Percentiles rank a stretch among this genome's conserved stretches.
phyloP scores from a whole-genome alignment of 2,329 filamentous ascomycete species.

The Paradendryphiella salina region DNA sequence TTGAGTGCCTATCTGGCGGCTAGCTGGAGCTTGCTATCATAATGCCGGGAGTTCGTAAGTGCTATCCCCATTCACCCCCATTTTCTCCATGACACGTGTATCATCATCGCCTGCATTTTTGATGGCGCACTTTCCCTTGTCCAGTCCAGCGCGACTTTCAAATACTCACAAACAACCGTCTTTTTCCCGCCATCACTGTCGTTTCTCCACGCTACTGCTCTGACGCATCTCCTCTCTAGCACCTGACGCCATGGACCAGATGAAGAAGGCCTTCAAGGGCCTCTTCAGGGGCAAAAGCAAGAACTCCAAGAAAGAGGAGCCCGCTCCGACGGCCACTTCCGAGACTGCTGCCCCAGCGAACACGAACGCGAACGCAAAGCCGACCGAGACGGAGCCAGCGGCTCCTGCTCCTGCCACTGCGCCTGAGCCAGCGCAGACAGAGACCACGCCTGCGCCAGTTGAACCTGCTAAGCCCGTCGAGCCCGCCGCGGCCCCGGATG shows the following conservation, averaged over 20 bases:
- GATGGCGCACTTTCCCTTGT: not conserved
- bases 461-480: conserved; percentile 19
- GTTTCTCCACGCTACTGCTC: not conserved
- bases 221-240: conserved; percentile 29
- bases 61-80: conserved; percentile 13
- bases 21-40: conserved; percentile 12
- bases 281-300: conserved; percentile 42
- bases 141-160: not conserved
- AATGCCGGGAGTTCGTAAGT: conserved; percentile 50
- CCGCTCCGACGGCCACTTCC: conserved; percentile 32
- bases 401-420: conserved; percentile 36
- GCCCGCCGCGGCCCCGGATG: conserved; percentile 16
- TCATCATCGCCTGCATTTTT: not conserved
- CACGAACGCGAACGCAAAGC: conserved; percentile 29
- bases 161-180: not conserved
- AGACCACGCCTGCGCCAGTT: conserved; percentile 11
- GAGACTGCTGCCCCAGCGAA: conserved; percentile 26
- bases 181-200: not conserved
- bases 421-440: conserved; percentile 18
- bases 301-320: conserved; percentile 39
- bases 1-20: not conserved
- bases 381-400: conserved; percentile 43
- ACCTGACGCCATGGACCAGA: conserved; percentile 41
- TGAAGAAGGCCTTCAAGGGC: conserved; percentile 47
- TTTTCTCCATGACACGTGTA: conserved; percentile 1